Evolutionary conservation across 2,329 filamentous ascomycete species (phyloP).

Genomic region (Aspergillus brasiliensis): DNA sequence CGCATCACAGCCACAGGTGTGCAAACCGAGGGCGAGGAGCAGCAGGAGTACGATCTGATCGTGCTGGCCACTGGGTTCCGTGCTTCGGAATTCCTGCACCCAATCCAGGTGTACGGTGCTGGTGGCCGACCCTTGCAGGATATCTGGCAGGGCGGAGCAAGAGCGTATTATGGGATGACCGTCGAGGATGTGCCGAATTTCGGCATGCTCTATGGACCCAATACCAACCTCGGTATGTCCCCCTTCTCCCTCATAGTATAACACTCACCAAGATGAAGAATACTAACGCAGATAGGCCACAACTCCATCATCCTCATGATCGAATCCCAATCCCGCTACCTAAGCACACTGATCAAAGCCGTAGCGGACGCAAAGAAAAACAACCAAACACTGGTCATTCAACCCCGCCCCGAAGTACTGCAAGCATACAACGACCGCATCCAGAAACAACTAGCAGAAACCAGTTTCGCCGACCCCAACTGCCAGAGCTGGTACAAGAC

Average conservation of each 20-base stretch:
- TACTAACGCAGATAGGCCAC: slow-evolving; percentile 43
- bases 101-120: slow-evolving; percentile 55
- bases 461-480: slow-evolving; percentile 56
- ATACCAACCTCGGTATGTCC: slow-evolving; percentile 50
- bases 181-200: slow-evolving; percentile 59
- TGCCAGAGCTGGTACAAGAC: slow-evolving; percentile 62
- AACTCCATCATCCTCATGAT: slow-evolving; percentile 65
- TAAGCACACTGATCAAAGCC: slow-evolving; percentile 53
- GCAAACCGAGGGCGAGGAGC: slow-evolving; percentile 45
- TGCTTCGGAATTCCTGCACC: slow-evolving; percentile 61
- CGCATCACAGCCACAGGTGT: slow-evolving; percentile 52
- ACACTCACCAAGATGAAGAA: no score
- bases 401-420: slow-evolving; percentile 45
- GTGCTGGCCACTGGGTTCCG: slow-evolving; percentile 63
- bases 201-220: slow-evolving; percentile 61
- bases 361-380: slow-evolving; percentile 50
- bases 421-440: slow-evolving; percentile 51
- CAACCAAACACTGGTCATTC: slow-evolving; percentile 47
- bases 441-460: slow-evolving; percentile 47
- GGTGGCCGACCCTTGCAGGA: slow-evolving; percentile 48
- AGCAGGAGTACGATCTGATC: slow-evolving; percentile 56
- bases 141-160: slow-evolving; percentile 58
- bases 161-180: slow-evolving; percentile 54
- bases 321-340: slow-evolving; percentile 59
- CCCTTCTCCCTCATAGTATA: no score